These are phyloP conservation scores for Diaporthe sp. DNA, from an alignment of 2,329 filamentous ascomycete species.

Conservation along the genomic window DNA sequence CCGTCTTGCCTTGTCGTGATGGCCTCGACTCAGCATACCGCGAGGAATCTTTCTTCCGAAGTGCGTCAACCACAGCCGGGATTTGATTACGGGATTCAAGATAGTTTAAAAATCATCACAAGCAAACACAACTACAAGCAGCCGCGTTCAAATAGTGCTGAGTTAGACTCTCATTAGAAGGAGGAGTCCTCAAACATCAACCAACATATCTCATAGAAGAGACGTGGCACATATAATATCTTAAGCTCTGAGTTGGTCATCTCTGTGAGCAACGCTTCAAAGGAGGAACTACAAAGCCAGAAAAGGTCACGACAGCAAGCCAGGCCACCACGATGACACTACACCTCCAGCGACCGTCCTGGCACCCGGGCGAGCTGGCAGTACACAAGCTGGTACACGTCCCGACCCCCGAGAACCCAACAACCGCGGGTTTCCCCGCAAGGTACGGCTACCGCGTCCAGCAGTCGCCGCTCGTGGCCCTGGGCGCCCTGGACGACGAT, in stretches of 20 bases:
- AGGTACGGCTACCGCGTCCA: conserved; percentile 72
- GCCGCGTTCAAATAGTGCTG: background rate
- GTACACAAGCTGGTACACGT: conserved; percentile 74
- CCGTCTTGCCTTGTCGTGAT: background rate
- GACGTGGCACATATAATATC: background rate
- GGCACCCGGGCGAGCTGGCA: conserved; percentile 75
- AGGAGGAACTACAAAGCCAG: background rate
- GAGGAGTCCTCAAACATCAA: background rate
- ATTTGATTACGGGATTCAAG: background rate
- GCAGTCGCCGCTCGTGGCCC: conserved; percentile 75
- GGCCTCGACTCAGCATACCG: background rate
- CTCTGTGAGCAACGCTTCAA: background rate
- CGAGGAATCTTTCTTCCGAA: background rate
- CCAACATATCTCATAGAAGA: background rate
- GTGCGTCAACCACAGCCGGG: background rate
- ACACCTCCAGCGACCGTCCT: conserved; percentile 48
- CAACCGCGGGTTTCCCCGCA: conserved; percentile 70
- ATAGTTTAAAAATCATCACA: background rate
- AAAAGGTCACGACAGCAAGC: background rate
- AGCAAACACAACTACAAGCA: background rate
- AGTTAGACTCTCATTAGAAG: too few species aligned
- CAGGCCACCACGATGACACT: conserved; percentile 8
- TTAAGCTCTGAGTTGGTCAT: background rate
- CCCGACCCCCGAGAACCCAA: conserved; percentile 74
- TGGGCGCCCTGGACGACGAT: conserved; percentile 77